Evolutionary conservation across 2,329 filamentous ascomycete species (phyloP), one percentile per base, ranked within the genome.

Genomic region (Fusarium acutatum): DNA sequence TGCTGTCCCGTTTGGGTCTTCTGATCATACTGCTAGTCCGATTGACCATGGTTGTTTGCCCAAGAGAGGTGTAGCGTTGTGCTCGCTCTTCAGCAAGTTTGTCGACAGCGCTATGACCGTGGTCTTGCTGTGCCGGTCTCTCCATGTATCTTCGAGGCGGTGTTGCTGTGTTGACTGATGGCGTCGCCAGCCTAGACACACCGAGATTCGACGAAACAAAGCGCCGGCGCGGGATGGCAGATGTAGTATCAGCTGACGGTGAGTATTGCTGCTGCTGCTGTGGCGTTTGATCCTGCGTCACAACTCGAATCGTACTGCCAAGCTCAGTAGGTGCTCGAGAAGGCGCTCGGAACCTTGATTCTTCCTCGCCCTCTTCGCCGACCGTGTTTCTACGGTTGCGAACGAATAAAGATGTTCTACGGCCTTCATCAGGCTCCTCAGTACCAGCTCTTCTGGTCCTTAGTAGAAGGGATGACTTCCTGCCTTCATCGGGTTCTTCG

Each of bases 261-360:
- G 64, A 28, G 20, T 28, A 50, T 50, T 59, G 56, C 22, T 46
- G 37, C 53, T 53, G 44, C 44, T 30, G 44, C 26, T 22, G 75
- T 22, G 73, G 59, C 3, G 72, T 47, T 34, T 77, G 77, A 46
- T 83, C 80, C 32, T 77, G 76, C 20, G 76, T 65, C n/a, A 71
- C 65, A 41, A 66, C 64, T 46, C 80, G 74, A 82, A 85, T 68
- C 71, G 81, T 77, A 34, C 83, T 85, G 59, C 83, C 85, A 59
- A 87, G 84, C 67, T 92, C 90, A 2, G 89, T 91, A 40, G 84
- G 81, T 8, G 89, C 89, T 30, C 90, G 84, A 8, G 90, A 91
- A 3, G 89, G 88, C 6, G 87, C 84, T n/a, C 88, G 86, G 71
- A 88, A 85, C 37, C 84, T 82, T n/a, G 78, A 50, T 26, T 87